phyloP scores from a whole-genome alignment of 768 basidiomycete genomes.

The Termitomyces sp. region DNA sequence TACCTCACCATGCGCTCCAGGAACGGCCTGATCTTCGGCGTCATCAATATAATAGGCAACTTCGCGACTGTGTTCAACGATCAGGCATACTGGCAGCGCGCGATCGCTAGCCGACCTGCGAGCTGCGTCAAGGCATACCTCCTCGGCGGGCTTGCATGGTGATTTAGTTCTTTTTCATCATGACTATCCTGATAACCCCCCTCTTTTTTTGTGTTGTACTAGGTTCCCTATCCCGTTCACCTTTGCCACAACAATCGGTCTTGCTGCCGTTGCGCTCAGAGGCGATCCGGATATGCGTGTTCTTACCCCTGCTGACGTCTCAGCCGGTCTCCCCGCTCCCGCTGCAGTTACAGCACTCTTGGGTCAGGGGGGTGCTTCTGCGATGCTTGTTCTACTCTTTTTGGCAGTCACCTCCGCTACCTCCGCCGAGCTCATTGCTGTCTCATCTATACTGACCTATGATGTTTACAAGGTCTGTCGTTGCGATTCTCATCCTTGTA shows the following conservation, averaged over 20 bases:
- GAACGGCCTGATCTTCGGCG: conserved; percentile 76
- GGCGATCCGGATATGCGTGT: conserved; percentile 52
- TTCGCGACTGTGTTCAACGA: conserved; percentile 58
- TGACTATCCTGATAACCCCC: neutral
- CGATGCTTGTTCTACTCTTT: conserved; percentile 79
- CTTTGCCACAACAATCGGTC: conserved; percentile 83
- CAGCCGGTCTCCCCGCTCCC: conserved; percentile 84
- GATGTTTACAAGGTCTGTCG: no score
- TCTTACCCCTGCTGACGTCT: conserved; percentile 59
- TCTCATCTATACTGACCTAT: conserved; percentile 79
- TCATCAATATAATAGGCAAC: conserved; percentile 87
- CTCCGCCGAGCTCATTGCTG: conserved; percentile 89
- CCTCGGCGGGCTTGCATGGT: conserved; percentile 87
- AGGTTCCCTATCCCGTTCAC: conserved; percentile 86
- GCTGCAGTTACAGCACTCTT: conserved; percentile 81
- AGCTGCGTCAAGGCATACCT: conserved; percentile 91
- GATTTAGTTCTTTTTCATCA: neutral
- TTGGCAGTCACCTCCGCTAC: conserved; percentile 84
- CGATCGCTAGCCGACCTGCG: conserved; percentile 81
- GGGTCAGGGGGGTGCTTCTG: conserved; percentile 75
- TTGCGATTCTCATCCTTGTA: no score
- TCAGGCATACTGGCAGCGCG: conserved; percentile 89
- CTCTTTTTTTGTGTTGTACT: neutral
- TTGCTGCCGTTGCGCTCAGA: conserved; percentile 80
- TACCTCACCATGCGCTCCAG: conserved; percentile 82